Evolutionary conservation across 2,329 filamentous ascomycete species (phyloP), one percentile per base, ranked within the genome.

Genomic region (Colletotrichum sp.): DNA sequence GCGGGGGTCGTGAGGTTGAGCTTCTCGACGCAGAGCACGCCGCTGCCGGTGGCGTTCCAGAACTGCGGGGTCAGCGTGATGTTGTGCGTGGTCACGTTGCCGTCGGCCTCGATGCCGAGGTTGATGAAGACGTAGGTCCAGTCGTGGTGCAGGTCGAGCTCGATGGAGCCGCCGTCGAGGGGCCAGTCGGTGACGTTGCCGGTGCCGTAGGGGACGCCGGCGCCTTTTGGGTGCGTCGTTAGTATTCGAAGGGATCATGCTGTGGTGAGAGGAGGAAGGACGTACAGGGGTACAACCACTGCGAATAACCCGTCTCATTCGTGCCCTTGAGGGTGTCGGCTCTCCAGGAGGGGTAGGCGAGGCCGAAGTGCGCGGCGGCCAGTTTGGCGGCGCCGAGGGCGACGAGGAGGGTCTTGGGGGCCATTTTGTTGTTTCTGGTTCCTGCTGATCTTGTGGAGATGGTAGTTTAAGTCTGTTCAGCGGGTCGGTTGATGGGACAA

Each of bases 11-110:
- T 91, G 6, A 94, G 83, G 34, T 84, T 81, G 16, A 96, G 85
- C 76, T 88, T 83, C 10, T 91, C 89, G 15, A 95, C 79, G 84
- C 94, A 96, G 80, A 95, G 92, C 62, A 89, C 87, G 62, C 94
- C 93, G 22, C 90, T 85, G 84, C 80, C 94, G 83, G 85, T 92
- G 80, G 83, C 90, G 86, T 87, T 92, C 84, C 86, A 91, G 85
- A 87, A 90, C 84, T 86, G 78, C 5, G 90, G 91, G 3, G 91
- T 89, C 32, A 95, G 87, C 39, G 92, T 90, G 83, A 93, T 88
- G 87, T 94, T 95, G 88, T 93, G 96, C 83, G 91, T 91, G 80
- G 87, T 88, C 27, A 89, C 81, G 81, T 89, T 89, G 22, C 75
- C 77, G 77, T 82, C 83, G 60, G 81, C 81, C 81, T 87, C 87